A percentile compares a stretch with the other conserved stretches of the same genome.
Evolutionary conservation across 2,329 filamentous ascomycete species (phyloP).

Genomic region (Coleophoma crateriformis): DNA sequence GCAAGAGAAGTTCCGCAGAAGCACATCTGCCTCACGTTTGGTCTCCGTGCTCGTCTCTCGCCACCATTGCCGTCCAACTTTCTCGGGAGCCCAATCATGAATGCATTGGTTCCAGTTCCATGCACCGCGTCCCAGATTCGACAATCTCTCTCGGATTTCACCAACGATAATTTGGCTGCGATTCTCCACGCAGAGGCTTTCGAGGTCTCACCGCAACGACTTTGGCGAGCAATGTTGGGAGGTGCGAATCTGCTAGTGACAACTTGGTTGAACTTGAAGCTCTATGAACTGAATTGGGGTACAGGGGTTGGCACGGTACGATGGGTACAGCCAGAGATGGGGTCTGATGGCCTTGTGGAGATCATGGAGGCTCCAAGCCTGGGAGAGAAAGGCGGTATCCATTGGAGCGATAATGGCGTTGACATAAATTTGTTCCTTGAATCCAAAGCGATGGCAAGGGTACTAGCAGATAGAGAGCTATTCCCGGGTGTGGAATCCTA

Average conservation of each 20-base stretch:
- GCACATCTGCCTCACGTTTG: constrained; percentile 29
- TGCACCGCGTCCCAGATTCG: constrained; percentile 23
- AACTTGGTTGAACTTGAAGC: constrained; percentile 33
- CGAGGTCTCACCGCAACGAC: constrained; percentile 38
- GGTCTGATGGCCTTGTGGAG: constrained; percentile 36
- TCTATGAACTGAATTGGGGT: constrained; percentile 37
- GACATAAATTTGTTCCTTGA: neutral
- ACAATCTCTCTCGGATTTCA: constrained; percentile 29
- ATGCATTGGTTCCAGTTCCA: constrained; percentile 27
- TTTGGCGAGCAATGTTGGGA: constrained; percentile 42
- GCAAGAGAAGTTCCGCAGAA: constrained; percentile 26
- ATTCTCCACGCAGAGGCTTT: constrained; percentile 36
- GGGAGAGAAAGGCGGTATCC: neutral
- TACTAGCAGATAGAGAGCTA: neutral
- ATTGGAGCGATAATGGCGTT: neutral
- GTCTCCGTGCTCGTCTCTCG: constrained; percentile 30
- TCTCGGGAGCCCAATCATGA: constrained; percentile 37
- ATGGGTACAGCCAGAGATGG: constrained; percentile 38
- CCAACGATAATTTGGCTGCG: constrained; percentile 30
- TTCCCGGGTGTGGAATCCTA: neutral
- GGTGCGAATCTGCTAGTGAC: constrained; percentile 35
- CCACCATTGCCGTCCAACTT: constrained; percentile 35
- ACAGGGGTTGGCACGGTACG: constrained; percentile 14
- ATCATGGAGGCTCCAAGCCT: constrained; percentile 27
- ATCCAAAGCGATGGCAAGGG: neutral